A percentile compares a stretch with the other conserved stretches of the same genome.
Conservation (phyloP, 2,329 filamentous ascomycete genomes). For the Fusarium marasasianum region DNA sequence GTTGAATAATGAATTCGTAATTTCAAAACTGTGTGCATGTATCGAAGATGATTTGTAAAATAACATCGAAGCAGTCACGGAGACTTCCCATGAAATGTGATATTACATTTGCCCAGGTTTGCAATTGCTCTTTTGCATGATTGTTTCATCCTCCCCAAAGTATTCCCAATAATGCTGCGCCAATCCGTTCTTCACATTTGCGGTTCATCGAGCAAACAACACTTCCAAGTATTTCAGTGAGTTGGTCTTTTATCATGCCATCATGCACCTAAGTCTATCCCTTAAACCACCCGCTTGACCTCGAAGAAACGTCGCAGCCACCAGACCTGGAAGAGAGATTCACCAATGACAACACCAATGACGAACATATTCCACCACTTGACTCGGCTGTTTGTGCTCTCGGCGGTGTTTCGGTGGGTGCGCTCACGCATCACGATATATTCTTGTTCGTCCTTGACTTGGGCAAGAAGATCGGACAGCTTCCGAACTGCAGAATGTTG, state of each 20-base stretch:
- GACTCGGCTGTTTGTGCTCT: slow-evolving; percentile 96
- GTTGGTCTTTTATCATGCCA: slow-evolving; percentile 1
- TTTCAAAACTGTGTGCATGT: neutral
- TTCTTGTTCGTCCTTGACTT: slow-evolving; percentile 97
- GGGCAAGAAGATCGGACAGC: slow-evolving; percentile 84
- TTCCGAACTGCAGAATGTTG: slow-evolving; percentile 69
- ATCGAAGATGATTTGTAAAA: neutral
- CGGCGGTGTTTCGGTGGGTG: slow-evolving; percentile 96
- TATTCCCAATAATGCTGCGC: slow-evolving; percentile 37
- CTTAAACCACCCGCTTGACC: slow-evolving; percentile 74
- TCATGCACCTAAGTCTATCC: neutral
- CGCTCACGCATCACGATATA: slow-evolving; percentile 97
- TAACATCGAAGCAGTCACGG: neutral
- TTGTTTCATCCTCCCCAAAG: slow-evolving; percentile 28
- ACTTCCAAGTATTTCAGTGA: neutral
- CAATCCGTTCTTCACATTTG: slow-evolving; percentile 23
- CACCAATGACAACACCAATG: slow-evolving; percentile 84
- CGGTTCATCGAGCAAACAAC: slow-evolving; percentile 30
- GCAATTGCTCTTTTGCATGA: slow-evolving; percentile 20
- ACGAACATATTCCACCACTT: slow-evolving; percentile 99
- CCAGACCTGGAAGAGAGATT: slow-evolving; percentile 99
- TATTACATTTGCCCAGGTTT: slow-evolving; percentile 35
- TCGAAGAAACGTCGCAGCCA: slow-evolving; percentile 99
- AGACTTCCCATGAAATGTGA: slow-evolving; percentile 22
- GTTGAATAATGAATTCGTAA: slow-evolving; percentile 11